Base-by-base conservation (phyloP, 2,329 filamentous ascomycete species). In the Phaeomoniella chlamydospora region DNA sequence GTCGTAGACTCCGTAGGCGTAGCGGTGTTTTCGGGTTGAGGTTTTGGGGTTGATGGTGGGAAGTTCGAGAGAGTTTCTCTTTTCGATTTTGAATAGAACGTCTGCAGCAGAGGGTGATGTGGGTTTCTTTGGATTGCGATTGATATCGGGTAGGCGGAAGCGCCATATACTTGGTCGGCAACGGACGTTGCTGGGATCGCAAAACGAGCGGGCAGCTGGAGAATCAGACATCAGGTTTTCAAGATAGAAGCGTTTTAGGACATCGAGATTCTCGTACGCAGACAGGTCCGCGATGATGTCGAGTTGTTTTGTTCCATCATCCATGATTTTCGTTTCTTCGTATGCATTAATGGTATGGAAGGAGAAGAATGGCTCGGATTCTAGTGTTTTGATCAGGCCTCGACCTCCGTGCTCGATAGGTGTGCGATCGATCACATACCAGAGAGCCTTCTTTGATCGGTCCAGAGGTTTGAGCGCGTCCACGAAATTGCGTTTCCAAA, bases 341-440 rank as follows among this genome's bases (percentile, higher is more conserved):
- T 77, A 90, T 0, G 81, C 72, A 45, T 92, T 92, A 50, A 84
- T 63, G 0, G 72, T 73, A 56, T 93, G 84, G 54, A 92, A 92
- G 55, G 74, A 78, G 61, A 87, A 92, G 33, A 76, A 76, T 0
- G 80, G 69, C 0, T 72, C 66, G 12, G 72, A 78, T 13, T 77
- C 68, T 47, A 80, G 87, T 2, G 67, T 71, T 5, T 73, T 77
- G 0, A 90, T 67, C 0, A 90, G 58, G 0, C 83, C 82, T 33
- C 65, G 64, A 3, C 65, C 68, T 63, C 56, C 3, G 51, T 63
- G 51, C 29, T 49, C 47, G 3, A 39, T 17, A 6, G 48, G 35
- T 15, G 45, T 44, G 2, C 83, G 72, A 50, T 90, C 82, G 13
- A 92, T 56, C 0, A 92, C 71, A 43, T 81, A 74, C 84, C 85